Conservation (phyloP, 2,329 filamentous ascomycete species). For the Talaromyces sp. region DNA sequence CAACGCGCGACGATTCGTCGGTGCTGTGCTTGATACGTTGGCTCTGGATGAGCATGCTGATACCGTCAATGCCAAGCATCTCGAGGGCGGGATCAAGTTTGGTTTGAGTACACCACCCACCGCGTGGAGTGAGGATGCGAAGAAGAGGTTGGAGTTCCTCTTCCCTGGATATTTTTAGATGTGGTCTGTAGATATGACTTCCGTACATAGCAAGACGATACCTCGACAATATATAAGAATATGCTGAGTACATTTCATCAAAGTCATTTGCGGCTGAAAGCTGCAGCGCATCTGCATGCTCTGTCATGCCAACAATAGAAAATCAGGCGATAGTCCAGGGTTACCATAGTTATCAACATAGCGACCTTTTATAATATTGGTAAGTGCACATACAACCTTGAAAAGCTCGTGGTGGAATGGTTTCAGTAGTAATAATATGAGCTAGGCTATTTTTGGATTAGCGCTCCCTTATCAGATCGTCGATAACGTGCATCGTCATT, state of each 20-base stretch:
- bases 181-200: background rate
- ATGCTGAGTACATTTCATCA: background rate
- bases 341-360: background rate
- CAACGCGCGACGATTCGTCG: constrained; percentile 82
- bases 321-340: background rate
- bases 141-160: constrained; percentile 77
- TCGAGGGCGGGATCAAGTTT: constrained; percentile 71
- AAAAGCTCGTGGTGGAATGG: too few relatives aligned
- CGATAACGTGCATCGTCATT: background rate
- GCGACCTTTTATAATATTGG: too few relatives aligned
- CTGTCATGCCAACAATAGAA: background rate
- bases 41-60: constrained; percentile 72
- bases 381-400: too few relatives aligned
- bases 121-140: constrained; percentile 68
- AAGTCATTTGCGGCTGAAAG: background rate
- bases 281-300: background rate
- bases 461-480: background rate
- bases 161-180: constrained; percentile 73
- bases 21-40: constrained; percentile 81
- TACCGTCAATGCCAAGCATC: constrained; percentile 75
- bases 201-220: background rate
- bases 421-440: too few relatives aligned
- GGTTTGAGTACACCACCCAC: constrained; percentile 80
- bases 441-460: background rate
- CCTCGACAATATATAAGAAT: background rate